Conservation (phyloP, 768 basidiomycete species). For the Pleurotus tuoliensis region DNA sequence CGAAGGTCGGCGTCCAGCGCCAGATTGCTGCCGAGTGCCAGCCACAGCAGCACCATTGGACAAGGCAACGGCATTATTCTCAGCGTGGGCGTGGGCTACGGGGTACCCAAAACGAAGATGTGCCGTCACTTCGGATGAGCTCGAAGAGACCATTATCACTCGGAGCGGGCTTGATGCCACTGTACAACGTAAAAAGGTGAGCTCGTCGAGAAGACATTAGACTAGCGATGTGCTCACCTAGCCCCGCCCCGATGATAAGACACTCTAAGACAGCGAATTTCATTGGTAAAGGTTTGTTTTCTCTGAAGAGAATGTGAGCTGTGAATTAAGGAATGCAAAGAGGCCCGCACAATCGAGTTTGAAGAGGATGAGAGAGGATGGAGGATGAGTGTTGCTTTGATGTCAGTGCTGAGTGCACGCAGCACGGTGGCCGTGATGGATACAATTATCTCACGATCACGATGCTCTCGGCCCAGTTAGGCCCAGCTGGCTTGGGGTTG, state of each 20-base stretch:
- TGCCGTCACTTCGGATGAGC: conserved; percentile 15
- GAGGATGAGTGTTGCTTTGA: no score
- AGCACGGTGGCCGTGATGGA: no score
- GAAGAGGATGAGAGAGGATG: no score
- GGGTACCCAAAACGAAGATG: conserved; percentile 36
- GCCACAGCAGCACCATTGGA: conserved; percentile 14
- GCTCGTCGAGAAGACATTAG: conserved; percentile 1
- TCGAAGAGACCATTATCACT: conserved; percentile 29
- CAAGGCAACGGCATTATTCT: conserved; percentile 23
- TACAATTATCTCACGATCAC: no score
- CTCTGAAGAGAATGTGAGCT: no score
- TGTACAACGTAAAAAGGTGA: not conserved
- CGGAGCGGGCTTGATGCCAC: conserved; percentile 50
- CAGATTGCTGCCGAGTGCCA: conserved; percentile 7
- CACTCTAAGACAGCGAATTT: conserved; percentile 32
- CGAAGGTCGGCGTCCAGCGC: conserved; percentile 9
- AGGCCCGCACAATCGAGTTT: no score
- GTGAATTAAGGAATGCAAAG: no score
- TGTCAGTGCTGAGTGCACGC: no score
- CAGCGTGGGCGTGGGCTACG: conserved; percentile 26
- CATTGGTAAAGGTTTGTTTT: conserved; percentile 20
- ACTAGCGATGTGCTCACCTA: conserved; percentile 18
- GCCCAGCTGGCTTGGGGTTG: no score
- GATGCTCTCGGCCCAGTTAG: no score
- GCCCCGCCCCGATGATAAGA: conserved; percentile 31